Percentiles rank a stretch among this genome's conserved stretches.
Evolutionary conservation across 352 stramenopile species (phyloP).

Genomic region (Phytophthora tubulina): DNA sequence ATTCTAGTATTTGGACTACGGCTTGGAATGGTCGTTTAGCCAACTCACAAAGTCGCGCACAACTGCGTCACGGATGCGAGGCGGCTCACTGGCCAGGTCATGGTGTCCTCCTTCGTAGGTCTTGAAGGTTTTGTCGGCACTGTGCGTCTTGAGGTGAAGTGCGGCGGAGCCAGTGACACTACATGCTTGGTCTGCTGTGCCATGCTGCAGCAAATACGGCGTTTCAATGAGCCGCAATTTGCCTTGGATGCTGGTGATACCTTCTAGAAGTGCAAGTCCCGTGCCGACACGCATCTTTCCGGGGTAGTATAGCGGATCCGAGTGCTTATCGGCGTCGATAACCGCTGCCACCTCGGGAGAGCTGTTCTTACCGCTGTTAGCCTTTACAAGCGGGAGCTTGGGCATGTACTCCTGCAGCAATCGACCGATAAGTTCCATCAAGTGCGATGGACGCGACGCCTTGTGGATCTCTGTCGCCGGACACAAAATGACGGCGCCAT

Average conservation of each 20-base stretch:
- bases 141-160: slow-evolving; percentile 63
- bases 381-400: slow-evolving; percentile 71
- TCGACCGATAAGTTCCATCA: slow-evolving; percentile 60
- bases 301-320: slow-evolving; percentile 80
- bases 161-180: slow-evolving; percentile 72
- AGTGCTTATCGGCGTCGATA: slow-evolving; percentile 62
- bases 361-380: slow-evolving; percentile 71
- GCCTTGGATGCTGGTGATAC: slow-evolving; percentile 62
- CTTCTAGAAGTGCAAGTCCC: slow-evolving; percentile 73
- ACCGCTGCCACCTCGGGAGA: slow-evolving; percentile 65
- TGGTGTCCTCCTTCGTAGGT: slow-evolving; percentile 66
- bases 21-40: slow-evolving; percentile 57
- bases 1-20: slow-evolving; percentile 17
- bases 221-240: slow-evolving; percentile 69
- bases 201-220: slow-evolving; percentile 84
- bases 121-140: slow-evolving; percentile 79
- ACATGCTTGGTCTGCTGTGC: slow-evolving; percentile 72
- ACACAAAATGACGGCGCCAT: slow-evolving; percentile 78
- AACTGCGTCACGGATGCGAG: slow-evolving; percentile 65
- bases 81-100: slow-evolving; percentile 81
- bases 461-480: slow-evolving; percentile 76
- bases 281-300: slow-evolving; percentile 80
- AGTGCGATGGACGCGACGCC: slow-evolving; percentile 53
- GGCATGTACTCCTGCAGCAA: slow-evolving; percentile 64
- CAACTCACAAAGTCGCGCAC: slow-evolving; percentile 78